Conservation (phyloP, 768 basidiomycete species). For the Clavulina sp. region DNA sequence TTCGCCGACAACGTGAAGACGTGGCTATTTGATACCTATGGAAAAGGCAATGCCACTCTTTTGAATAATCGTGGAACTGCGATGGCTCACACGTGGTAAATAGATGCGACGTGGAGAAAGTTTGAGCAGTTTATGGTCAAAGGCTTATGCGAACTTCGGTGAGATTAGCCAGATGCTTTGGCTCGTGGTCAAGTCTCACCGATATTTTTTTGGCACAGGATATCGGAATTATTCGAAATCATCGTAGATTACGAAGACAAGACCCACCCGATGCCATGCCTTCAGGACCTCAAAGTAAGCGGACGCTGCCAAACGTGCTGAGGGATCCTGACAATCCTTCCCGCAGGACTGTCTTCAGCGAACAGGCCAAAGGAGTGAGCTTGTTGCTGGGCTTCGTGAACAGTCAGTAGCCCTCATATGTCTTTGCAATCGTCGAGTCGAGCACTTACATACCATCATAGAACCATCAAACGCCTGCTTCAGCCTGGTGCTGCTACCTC, state of each 20-base stretch:
- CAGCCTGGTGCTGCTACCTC: conserved; percentile 94
- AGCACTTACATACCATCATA: conserved; percentile 19
- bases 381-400: conserved; percentile 63
- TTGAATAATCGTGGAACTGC: conserved; percentile 8
- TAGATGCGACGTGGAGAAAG: conserved; percentile 45
- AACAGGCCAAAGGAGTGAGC: conserved; percentile 58
- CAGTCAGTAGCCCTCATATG: no score
- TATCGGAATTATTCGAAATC: conserved; percentile 81
- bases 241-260: conserved; percentile 61
- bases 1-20: conserved; percentile 64
- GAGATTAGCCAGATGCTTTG: conserved; percentile 11
- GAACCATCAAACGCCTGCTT: conserved; percentile 71
- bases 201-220: conserved; percentile 28
- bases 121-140: conserved; percentile 92
- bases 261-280: conserved; percentile 61
- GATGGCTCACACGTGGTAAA: conserved; percentile 21
- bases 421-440: conserved; percentile 1
- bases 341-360: conserved; percentile 57
- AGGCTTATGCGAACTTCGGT: conserved; percentile 76
- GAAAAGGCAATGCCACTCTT: conserved; percentile 34
- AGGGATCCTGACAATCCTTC: conserved; percentile 3
- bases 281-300: conserved; percentile 68
- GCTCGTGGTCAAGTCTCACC: background rate
- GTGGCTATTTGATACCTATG: conserved; percentile 75
- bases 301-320: background rate